Conservation (phyloP, 2,329 filamentous ascomycete species). For the Aspergillus fijiensis region DNA sequence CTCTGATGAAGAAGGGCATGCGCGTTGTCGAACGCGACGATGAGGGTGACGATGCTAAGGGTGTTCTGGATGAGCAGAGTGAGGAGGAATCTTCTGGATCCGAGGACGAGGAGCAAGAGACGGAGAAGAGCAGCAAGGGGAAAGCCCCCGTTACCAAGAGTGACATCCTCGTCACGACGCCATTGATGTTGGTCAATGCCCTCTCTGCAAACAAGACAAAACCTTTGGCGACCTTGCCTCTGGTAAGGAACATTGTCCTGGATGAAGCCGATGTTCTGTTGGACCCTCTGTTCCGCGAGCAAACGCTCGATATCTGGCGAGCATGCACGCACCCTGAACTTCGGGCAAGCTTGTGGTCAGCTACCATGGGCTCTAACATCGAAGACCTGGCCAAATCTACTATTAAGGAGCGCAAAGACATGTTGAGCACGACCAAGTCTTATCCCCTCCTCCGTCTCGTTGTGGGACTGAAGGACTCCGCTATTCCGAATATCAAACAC, state of each 20-base stretch:
- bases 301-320: constrained; percentile 81
- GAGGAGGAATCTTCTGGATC: constrained; percentile 41
- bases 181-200: constrained; percentile 73
- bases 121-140: constrained; percentile 27
- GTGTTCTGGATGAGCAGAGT: constrained; percentile 41
- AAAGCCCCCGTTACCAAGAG: constrained; percentile 63
- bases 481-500: constrained; percentile 88
- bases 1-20: constrained; percentile 85
- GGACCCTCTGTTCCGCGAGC: constrained; percentile 84
- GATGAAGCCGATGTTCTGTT: constrained; percentile 96
- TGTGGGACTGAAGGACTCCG: constrained; percentile 94
- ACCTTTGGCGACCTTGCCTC: constrained; percentile 56
- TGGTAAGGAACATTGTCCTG: constrained; percentile 72
- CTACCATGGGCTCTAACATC: constrained; percentile 92
- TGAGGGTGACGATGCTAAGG: constrained; percentile 38
- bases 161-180: constrained; percentile 79
- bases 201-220: constrained; percentile 53
- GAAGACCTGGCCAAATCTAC: constrained; percentile 74
- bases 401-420: constrained; percentile 54
- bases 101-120: constrained; percentile 30
- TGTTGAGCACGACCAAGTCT: constrained; percentile 21
- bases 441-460: constrained; percentile 73
- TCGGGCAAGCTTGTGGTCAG: constrained; percentile 84
- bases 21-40: constrained; percentile 56
- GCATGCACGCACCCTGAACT: constrained; percentile 70